Evolutionary conservation across 768 basidiomycete genomes (phyloP).

Genomic region (Suillus weaverae): DNA sequence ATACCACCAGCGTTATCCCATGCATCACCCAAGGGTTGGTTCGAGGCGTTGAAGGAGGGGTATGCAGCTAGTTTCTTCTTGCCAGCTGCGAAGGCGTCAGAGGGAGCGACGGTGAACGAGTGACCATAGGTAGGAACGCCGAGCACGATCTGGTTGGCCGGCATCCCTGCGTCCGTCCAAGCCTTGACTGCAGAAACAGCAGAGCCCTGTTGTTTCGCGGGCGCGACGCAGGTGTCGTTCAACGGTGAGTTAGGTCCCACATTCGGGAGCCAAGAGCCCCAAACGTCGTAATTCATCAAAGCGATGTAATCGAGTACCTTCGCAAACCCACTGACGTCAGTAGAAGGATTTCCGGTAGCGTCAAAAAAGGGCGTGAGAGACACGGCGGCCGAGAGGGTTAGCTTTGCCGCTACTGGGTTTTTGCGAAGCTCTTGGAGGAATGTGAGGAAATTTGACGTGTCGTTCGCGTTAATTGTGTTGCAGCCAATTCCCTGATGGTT

Average conservation of each 20-base stretch:
- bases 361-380: conserved; percentile 65
- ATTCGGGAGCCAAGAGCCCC: conserved; percentile 49
- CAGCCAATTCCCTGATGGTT: conserved; percentile 63
- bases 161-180: conserved; percentile 80
- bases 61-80: conserved; percentile 43
- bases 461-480: conserved; percentile 55
- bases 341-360: conserved; percentile 56
- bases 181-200: conserved; percentile 67
- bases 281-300: conserved; percentile 68
- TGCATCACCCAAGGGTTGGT: conserved; percentile 52
- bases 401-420: conserved; percentile 46
- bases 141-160: conserved; percentile 67
- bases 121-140: conserved; percentile 85
- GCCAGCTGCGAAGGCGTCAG: conserved; percentile 37
- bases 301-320: conserved; percentile 64
- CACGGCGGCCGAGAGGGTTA: conserved; percentile 70
- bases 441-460: conserved; percentile 74
- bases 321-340: conserved; percentile 73
- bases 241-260: conserved; percentile 83
- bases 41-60: conserved; percentile 47
- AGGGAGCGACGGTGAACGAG: conserved; percentile 50
- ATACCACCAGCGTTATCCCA: conserved; percentile 51
- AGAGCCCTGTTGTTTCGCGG: conserved; percentile 65
- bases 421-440: conserved; percentile 72
- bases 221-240: conserved; percentile 67